Percentiles rank a stretch among this genome's conserved stretches.
Evolutionary conservation across 2,329 filamentous ascomycete species (phyloP).

Genomic region (Fusarium chaquense): DNA sequence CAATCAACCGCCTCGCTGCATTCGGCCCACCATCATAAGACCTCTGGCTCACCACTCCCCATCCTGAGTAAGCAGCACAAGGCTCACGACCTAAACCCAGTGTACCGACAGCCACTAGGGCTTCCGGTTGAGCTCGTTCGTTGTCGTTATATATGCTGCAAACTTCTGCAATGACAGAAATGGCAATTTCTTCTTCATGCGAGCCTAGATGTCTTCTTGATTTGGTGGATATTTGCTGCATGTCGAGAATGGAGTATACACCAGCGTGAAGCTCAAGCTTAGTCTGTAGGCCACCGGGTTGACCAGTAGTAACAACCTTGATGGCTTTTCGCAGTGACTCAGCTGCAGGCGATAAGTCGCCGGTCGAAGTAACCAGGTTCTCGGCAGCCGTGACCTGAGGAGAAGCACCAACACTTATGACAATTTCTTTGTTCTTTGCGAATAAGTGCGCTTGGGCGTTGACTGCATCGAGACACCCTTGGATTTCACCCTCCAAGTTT

Average conservation of each 20-base stretch:
- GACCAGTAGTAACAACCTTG: background rate
- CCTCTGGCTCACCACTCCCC: conserved; percentile 66
- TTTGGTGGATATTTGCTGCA: conserved; percentile 73
- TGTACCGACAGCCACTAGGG: conserved; percentile 67
- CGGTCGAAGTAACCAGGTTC: conserved; percentile 33
- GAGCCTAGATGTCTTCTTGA: conserved; percentile 47
- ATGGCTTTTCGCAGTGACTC: conserved; percentile 23
- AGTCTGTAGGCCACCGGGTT: conserved; percentile 20
- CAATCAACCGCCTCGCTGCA: conserved; percentile 57
- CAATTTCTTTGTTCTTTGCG: conserved; percentile 27
- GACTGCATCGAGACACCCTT: conserved; percentile 48
- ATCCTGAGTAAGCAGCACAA: conserved; percentile 69
- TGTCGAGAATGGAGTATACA: conserved; percentile 72
- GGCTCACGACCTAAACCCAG: conserved; percentile 72
- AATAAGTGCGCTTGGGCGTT: conserved; percentile 29
- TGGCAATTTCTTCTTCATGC: conserved; percentile 62
- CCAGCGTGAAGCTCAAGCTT: conserved; percentile 72
- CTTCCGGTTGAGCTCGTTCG: conserved; percentile 58
- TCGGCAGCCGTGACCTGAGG: conserved; percentile 49
- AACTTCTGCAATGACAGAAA: conserved; percentile 71
- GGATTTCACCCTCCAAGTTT: conserved; percentile 48
- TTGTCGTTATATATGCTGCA: conserved; percentile 66
- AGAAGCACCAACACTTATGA: conserved; percentile 51
- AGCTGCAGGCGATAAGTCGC: background rate
- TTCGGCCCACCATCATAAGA: background rate